phyloP scores from a whole-genome alignment of 805 yeast species.

The Kregervanrija fluxuum region DNA sequence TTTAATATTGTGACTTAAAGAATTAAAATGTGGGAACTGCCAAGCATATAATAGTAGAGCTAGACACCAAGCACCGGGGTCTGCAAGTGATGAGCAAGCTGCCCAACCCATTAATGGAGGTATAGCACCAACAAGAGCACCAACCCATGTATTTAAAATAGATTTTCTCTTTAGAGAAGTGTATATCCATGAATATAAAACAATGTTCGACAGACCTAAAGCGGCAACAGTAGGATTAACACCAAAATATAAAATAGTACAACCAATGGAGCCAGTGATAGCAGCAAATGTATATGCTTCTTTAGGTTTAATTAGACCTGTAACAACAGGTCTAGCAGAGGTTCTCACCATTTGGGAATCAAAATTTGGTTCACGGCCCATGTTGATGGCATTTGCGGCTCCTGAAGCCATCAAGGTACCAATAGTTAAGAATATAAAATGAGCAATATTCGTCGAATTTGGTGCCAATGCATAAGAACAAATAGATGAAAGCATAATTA shows the following conservation, averaged over 20 bases:
- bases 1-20: constrained; percentile 80
- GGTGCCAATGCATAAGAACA: constrained; percentile 94
- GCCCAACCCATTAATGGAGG: constrained; percentile 99
- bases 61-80: constrained; percentile 93
- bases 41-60: constrained; percentile 89
- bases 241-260: constrained; percentile 60
- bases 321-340: constrained; percentile 80
- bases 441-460: constrained; percentile 61
- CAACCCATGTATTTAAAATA: constrained; percentile 94
- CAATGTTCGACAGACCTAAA: constrained; percentile 75
- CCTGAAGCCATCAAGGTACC: constrained; percentile 90
- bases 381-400: constrained; percentile 93
- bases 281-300: constrained; percentile 84
- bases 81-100: constrained; percentile 66
- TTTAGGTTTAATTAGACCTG: constrained; percentile 64
- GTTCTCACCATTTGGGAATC: constrained; percentile 88
- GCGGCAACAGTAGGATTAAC: constrained; percentile 81
- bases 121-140: constrained; percentile 97
- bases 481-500: constrained; percentile 86
- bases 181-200: constrained; percentile 81
- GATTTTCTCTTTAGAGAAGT: constrained; percentile 83
- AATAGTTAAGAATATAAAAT: constrained; percentile 62
- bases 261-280: constrained; percentile 63
- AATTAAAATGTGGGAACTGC: constrained; percentile 98
- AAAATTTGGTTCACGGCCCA: constrained; percentile 92